Percentiles rank a stretch among this genome's conserved stretches.
These are phyloP conservation scores for Alternaria ventricosa DNA, from an alignment of 2,329 filamentous ascomycete genomes.

Conservation along the genomic window DNA sequence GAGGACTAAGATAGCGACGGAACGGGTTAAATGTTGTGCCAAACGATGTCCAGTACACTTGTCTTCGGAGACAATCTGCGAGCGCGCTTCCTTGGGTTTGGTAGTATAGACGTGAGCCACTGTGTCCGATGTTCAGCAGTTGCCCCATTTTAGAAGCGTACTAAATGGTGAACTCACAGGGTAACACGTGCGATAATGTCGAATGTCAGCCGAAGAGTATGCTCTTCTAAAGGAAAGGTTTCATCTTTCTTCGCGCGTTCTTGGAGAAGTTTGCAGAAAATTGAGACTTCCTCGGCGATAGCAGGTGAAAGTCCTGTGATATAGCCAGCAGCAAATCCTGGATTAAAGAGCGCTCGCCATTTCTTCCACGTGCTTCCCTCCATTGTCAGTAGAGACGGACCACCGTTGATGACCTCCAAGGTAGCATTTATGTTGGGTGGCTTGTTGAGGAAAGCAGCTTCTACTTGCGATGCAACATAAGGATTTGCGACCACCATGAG, in stretches of 20 bases:
- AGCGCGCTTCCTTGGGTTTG: constrained; percentile 15
- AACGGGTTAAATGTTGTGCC: constrained; percentile 20
- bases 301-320: constrained; percentile 45
- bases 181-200: constrained; percentile 25
- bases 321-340: constrained; percentile 50
- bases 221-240: constrained; percentile 24
- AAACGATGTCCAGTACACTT: constrained; percentile 20
- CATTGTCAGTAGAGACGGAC: constrained; percentile 18
- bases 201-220: constrained; percentile 18
- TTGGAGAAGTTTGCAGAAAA: constrained; percentile 18
- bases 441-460: constrained; percentile 14
- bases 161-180: constrained; percentile 14
- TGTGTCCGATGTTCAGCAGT: neutral
- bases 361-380: constrained; percentile 36
- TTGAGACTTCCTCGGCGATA: constrained; percentile 21
- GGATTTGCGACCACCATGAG: constrained; percentile 14
- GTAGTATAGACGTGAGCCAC: constrained; percentile 15
- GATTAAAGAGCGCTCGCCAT: constrained; percentile 27
- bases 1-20: constrained; percentile 16
- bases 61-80: constrained; percentile 15
- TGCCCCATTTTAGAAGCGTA: neutral
- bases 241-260: constrained; percentile 7
- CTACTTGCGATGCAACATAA: constrained; percentile 14
- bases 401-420: constrained; percentile 5
- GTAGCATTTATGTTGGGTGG: constrained; percentile 28